phyloP scores from a whole-genome alignment of 1,284 basidiomycete genomes.

The Rhodotorula sp. region DNA sequence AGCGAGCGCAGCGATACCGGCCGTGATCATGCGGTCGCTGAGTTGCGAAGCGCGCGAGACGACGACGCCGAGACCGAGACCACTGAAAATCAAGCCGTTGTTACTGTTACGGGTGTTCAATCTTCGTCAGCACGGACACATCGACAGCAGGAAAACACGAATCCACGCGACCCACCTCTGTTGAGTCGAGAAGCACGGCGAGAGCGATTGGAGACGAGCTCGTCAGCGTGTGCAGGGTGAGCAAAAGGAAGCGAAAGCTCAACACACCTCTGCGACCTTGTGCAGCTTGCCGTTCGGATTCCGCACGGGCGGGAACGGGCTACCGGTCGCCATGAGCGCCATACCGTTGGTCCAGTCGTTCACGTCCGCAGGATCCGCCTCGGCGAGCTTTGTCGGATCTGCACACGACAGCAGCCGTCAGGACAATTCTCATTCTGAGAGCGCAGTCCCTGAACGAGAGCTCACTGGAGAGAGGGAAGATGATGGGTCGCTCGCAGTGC shows the following conservation, averaged over 20 bases:
- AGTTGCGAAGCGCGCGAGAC: constrained; percentile 62
- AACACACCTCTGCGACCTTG: constrained; percentile 57
- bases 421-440: no score
- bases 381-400: constrained; percentile 56
- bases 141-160: not conserved
- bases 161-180: not conserved
- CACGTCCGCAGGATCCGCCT: constrained; percentile 67
- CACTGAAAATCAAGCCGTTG: constrained; percentile 55
- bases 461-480: constrained; percentile 61
- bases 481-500: constrained; percentile 68
- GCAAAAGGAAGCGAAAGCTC: no score
- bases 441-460: not conserved
- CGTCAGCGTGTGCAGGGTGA: not conserved
- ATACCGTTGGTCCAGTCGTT: constrained; percentile 72
- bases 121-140: no score
- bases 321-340: constrained; percentile 75
- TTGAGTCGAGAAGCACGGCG: not conserved
- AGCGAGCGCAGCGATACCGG: constrained; percentile 67
- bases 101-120: constrained; percentile 52
- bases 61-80: constrained; percentile 62
- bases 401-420: not conserved
- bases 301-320: constrained; percentile 64
- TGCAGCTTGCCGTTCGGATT: constrained; percentile 45
- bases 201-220: not conserved
- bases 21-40: constrained; percentile 74